A percentile compares a stretch with the other conserved stretches of the same genome.
These are phyloP conservation scores for Reutealis trisperma DNA, from an alignment of 345 rosid genomes.

Conservation along the genomic window DNA sequence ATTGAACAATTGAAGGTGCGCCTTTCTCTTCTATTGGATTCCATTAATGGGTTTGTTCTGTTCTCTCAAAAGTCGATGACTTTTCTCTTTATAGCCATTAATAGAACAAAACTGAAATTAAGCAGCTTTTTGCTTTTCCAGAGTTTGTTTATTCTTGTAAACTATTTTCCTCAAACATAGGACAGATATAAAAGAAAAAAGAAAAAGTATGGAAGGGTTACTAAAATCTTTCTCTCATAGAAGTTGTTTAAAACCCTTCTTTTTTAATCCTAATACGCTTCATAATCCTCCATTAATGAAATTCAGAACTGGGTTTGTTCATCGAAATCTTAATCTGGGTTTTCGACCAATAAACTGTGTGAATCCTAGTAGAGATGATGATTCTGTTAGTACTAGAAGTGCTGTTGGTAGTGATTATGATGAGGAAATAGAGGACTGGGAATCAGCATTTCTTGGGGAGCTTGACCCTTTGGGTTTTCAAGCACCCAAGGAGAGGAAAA, in stretches of 20 bases:
- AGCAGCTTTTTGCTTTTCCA: conserved; percentile 9
- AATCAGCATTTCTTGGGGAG: conserved; percentile 70
- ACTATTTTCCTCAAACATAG: conserved; percentile 5
- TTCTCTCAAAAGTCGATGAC: not conserved
- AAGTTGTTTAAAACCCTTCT: conserved; percentile 33
- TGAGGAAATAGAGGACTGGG: conserved; percentile 59
- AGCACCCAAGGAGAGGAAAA: conserved; percentile 67
- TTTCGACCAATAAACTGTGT: conserved; percentile 21
- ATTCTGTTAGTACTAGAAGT: conserved; percentile 13
- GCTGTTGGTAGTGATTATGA: conserved; percentile 17
- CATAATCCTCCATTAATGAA: conserved; percentile 28
- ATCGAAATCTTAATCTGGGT: conserved; percentile 21
- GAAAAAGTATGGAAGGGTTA: conserved; percentile 42
- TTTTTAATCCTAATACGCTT: conserved; percentile 30
- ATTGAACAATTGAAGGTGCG: conserved; percentile 4
- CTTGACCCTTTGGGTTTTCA: conserved; percentile 60
- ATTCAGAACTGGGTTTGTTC: conserved; percentile 27
- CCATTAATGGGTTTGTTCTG: conserved; percentile 16
- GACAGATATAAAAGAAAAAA: not conserved
- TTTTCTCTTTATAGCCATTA: conserved; percentile 6
- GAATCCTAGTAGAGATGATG: conserved; percentile 26
- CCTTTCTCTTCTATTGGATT: conserved; percentile 8
- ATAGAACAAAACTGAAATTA: not conserved
- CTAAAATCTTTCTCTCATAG: conserved; percentile 37
- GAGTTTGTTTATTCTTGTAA: not conserved